phyloP scores from a whole-genome alignment of 2,329 filamentous ascomycete species.

The Colletotrichum theobromicola region DNA sequence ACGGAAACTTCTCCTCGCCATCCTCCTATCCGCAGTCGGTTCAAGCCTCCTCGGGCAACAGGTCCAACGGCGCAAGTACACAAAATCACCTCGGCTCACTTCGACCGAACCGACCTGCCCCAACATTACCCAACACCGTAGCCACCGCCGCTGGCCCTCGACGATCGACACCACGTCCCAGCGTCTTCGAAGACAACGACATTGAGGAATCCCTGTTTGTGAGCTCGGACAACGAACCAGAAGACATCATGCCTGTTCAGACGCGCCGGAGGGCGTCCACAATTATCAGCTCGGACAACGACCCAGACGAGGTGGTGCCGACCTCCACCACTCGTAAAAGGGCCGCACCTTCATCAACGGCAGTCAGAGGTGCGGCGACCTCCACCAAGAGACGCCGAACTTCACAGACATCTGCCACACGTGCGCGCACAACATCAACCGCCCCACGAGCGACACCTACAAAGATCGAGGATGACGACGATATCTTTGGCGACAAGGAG shows the following conservation, averaged over 20 bases:
- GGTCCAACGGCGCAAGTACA: not conserved
- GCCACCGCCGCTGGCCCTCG: constrained; percentile 3
- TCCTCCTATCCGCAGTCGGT: constrained; percentile 38
- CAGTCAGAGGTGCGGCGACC: not conserved
- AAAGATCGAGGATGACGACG: constrained; percentile 26
- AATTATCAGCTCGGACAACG: constrained; percentile 9
- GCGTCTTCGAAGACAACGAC: not conserved
- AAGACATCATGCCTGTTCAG: constrained; percentile 22
- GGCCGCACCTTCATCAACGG: constrained; percentile 4
- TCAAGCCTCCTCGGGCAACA: constrained; percentile 15
- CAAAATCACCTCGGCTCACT: not conserved
- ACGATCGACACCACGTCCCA: not conserved
- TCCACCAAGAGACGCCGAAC: constrained; percentile 18
- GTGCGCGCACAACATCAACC: constrained; percentile 27
- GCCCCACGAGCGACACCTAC: constrained; percentile 12
- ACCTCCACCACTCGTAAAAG: constrained; percentile 14
- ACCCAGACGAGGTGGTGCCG: constrained; percentile 11
- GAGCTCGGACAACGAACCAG: constrained; percentile 15
- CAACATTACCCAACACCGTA: constrained; percentile 4
- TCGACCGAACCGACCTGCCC: constrained; percentile 5
- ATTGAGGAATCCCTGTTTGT: constrained; percentile 16
- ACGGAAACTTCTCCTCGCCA: constrained; percentile 39
- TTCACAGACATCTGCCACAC: constrained; percentile 16
- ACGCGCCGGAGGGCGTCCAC: constrained; percentile 21
- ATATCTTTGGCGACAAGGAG: constrained; percentile 29